Conservation (phyloP, 2,329 filamentous ascomycete species). For the Cladosporium sp. region DNA sequence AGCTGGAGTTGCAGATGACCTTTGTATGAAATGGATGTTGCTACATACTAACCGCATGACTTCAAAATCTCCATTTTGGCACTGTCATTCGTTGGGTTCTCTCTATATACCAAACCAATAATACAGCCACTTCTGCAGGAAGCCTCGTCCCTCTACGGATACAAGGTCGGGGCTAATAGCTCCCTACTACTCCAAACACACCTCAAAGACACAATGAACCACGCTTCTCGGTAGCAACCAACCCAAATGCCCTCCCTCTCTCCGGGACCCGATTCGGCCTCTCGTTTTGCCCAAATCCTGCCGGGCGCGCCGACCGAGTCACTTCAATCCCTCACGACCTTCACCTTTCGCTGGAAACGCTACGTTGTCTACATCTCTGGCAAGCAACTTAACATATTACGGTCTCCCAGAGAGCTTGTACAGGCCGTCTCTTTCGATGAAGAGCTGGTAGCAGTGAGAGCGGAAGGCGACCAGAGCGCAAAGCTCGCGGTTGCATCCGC, state of each 20-base stretch:
- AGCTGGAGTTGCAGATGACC: too few species aligned
- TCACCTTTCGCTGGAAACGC: slow-evolving; percentile 67
- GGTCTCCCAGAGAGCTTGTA: slow-evolving; percentile 67
- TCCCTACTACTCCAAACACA: too few species aligned
- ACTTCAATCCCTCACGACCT: slow-evolving; percentile 72
- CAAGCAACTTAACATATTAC: slow-evolving; percentile 78
- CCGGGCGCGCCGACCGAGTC: slow-evolving; percentile 74
- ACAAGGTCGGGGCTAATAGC: too few species aligned
- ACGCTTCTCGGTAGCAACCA: slow-evolving; percentile 2
- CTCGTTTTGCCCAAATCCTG: slow-evolving; percentile 50
- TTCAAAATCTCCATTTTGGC: too few species aligned
- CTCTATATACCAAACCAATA: too few species aligned
- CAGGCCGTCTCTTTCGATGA: slow-evolving; percentile 66
- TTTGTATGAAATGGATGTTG: too few species aligned
- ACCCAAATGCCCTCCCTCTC: slow-evolving; percentile 29
- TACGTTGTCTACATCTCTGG: slow-evolving; percentile 86
- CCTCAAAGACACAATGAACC: background rate
- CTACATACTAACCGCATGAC: too few species aligned
- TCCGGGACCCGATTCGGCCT: slow-evolving; percentile 17
- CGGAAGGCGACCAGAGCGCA: slow-evolving; percentile 71
- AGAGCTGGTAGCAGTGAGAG: slow-evolving; percentile 69
- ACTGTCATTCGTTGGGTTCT: too few species aligned
- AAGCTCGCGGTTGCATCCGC: slow-evolving; percentile 77
- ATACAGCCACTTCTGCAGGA: too few species aligned
- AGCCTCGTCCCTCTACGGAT: too few species aligned